A percentile compares a stretch with the other conserved stretches of the same genome.
These are phyloP conservation scores for Aspergillus fructus DNA, from an alignment of 2,329 filamentous ascomycete genomes.

Conservation along the genomic window DNA sequence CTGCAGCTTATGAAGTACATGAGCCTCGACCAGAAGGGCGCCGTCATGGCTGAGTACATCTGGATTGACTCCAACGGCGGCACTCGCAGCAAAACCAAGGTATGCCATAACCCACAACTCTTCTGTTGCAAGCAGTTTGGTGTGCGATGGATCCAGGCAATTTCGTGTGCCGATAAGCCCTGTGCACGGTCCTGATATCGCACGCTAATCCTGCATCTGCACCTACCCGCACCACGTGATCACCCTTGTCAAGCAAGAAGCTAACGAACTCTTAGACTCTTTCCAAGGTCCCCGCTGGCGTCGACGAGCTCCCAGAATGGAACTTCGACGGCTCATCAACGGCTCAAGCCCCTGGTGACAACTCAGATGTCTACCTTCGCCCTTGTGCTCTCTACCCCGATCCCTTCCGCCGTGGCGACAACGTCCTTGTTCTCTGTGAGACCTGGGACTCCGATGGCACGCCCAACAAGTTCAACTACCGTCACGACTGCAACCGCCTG, in stretches of 20 bases:
- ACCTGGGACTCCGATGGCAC: constrained; percentile 92
- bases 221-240: constrained; percentile 31
- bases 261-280: constrained; percentile 55
- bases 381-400: constrained; percentile 87
- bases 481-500: constrained; percentile 83
- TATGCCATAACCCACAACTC: constrained; percentile 52
- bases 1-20: constrained; percentile 82
- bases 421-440: constrained; percentile 92
- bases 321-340: constrained; percentile 90
- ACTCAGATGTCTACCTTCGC: constrained; percentile 96
- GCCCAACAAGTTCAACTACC: constrained; percentile 98
- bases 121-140: background rate
- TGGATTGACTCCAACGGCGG: constrained; percentile 86
- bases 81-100: constrained; percentile 92
- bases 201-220: constrained; percentile 23
- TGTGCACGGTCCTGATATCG: constrained; percentile 24
- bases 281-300: constrained; percentile 54
- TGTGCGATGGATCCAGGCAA: background rate
- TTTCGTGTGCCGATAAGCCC: constrained; percentile 22
- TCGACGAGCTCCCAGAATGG: constrained; percentile 73
- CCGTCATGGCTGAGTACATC: constrained; percentile 91
- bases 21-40: constrained; percentile 83
- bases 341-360: constrained; percentile 85
- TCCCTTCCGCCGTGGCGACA: constrained; percentile 84
- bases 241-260: background rate